These are phyloP conservation scores for Dactylellina parvicollis DNA, from an alignment of 2,329 filamentous ascomycete genomes.

Conservation along the genomic window DNA sequence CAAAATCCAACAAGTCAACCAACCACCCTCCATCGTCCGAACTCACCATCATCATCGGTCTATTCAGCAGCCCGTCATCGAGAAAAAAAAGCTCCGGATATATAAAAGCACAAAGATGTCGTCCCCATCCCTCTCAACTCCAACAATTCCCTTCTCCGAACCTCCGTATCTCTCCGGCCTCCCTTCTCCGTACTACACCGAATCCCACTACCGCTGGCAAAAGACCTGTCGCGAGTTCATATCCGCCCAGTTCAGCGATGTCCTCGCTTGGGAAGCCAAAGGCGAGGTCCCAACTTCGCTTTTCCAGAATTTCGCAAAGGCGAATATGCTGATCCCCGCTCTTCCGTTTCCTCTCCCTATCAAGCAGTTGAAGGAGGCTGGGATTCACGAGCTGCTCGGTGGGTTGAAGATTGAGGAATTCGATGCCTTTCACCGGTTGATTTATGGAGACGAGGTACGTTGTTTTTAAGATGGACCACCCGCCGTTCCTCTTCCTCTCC, in stretches of 20 bases:
- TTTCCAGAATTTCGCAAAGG: slow-evolving; percentile 71
- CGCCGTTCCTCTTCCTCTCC: background rate
- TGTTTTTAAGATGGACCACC: too few relatives aligned
- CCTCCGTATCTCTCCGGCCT: slow-evolving; percentile 76
- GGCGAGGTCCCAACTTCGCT: slow-evolving; percentile 67
- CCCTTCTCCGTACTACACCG: slow-evolving; percentile 76
- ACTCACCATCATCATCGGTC: background rate
- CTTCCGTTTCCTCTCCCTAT: slow-evolving; percentile 75
- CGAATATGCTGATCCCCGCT: slow-evolving; percentile 76
- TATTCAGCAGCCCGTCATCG: background rate
- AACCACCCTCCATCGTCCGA: background rate
- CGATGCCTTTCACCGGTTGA: slow-evolving; percentile 75
- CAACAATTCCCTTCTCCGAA: slow-evolving; percentile 74
- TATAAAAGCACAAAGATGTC: slow-evolving; percentile 21
- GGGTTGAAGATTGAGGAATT: slow-evolving; percentile 76
- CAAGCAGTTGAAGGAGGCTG: slow-evolving; percentile 72
- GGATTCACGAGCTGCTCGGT: slow-evolving; percentile 72
- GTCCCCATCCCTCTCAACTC: slow-evolving; percentile 40
- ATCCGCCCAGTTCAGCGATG: slow-evolving; percentile 70
- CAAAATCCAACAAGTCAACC: slow-evolving; percentile 48
- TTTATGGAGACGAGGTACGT: slow-evolving; percentile 73
- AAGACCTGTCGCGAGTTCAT: slow-evolving; percentile 74
- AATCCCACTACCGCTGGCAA: slow-evolving; percentile 74
- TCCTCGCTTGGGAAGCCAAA: slow-evolving; percentile 75
- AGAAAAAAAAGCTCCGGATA: background rate